These are phyloP conservation scores for Peterozyma toletana DNA, from an alignment of 805 yeast species.

Conservation along the genomic window DNA sequence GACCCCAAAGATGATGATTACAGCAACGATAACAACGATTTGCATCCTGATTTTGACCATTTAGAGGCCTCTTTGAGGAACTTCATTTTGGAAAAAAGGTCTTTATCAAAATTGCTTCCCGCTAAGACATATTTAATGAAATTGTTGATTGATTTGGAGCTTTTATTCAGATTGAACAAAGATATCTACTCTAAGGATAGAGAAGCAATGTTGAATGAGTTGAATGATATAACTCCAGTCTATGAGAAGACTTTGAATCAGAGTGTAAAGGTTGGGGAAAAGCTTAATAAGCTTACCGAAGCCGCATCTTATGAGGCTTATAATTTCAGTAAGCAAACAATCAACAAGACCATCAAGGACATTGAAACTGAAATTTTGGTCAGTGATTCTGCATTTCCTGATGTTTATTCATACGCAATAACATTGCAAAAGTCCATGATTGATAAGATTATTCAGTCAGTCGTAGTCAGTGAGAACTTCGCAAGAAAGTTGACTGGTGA, in stretches of 20 bases:
- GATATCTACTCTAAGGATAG: constrained; percentile 38
- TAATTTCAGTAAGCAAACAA: constrained; percentile 46
- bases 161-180: constrained; percentile 49
- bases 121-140: constrained; percentile 83
- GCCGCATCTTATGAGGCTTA: constrained; percentile 49
- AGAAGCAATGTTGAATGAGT: constrained; percentile 29
- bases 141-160: constrained; percentile 54
- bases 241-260: constrained; percentile 43
- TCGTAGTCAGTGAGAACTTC: constrained; percentile 54
- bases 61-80: constrained; percentile 79
- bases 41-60: constrained; percentile 68
- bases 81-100: constrained; percentile 83
- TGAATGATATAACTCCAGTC: constrained; percentile 52
- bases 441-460: constrained; percentile 56
- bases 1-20: constrained; percentile 28
- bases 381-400: constrained; percentile 55
- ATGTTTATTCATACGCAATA: constrained; percentile 60
- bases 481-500: constrained; percentile 57
- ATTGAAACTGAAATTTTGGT: constrained; percentile 27
- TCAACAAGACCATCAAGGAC: constrained; percentile 42
- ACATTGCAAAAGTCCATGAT: constrained; percentile 64
- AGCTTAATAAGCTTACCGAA: constrained; percentile 60
- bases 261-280: constrained; percentile 48
- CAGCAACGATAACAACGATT: constrained; percentile 22
- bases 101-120: constrained; percentile 83